Evolutionary conservation across 208 protist genomes (phyloP).

Genomic region (Trypanosoma congolense): DNA sequence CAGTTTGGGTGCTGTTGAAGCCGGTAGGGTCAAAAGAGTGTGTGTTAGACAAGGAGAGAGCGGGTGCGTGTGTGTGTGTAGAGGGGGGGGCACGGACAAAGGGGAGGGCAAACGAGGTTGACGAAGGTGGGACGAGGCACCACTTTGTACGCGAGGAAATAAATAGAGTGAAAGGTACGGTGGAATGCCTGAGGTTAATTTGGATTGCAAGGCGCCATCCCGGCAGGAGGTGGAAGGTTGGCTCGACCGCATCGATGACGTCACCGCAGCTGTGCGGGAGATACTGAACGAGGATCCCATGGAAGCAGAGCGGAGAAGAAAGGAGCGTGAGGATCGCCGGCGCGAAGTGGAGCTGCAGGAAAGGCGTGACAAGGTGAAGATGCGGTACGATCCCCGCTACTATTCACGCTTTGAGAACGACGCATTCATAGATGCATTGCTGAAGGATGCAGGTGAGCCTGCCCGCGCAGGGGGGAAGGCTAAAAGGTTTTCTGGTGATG

Average conservation of each 20-base stretch:
- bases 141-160: slow-evolving; percentile 1
- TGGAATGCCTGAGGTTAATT: slow-evolving; percentile 4
- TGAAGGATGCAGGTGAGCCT: slow-evolving; percentile 21
- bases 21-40: too few species aligned
- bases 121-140: too few species aligned
- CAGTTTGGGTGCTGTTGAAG: too few species aligned
- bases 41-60: too few species aligned
- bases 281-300: slow-evolving; percentile 35
- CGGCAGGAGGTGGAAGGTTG: slow-evolving; percentile 29
- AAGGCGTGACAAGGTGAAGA: slow-evolving; percentile 24
- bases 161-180: too few species aligned
- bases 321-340: slow-evolving; percentile 22
- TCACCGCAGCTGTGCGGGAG: slow-evolving; percentile 30
- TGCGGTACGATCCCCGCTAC: slow-evolving; percentile 41
- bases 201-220: slow-evolving; percentile 12
- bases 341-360: slow-evolving; percentile 4
- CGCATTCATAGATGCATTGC: slow-evolving; percentile 36
- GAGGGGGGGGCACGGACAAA: too few species aligned
- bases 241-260: slow-evolving; percentile 34
- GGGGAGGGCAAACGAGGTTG: too few species aligned
- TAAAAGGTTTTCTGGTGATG: background rate
- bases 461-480: background rate
- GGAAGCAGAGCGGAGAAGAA: slow-evolving; percentile 14
- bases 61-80: too few species aligned
- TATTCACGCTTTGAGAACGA: slow-evolving; percentile 42